phyloP scores from a whole-genome alignment of 1,284 basidiomycete genomes.

The Sanghuangporus sanghuang region DNA sequence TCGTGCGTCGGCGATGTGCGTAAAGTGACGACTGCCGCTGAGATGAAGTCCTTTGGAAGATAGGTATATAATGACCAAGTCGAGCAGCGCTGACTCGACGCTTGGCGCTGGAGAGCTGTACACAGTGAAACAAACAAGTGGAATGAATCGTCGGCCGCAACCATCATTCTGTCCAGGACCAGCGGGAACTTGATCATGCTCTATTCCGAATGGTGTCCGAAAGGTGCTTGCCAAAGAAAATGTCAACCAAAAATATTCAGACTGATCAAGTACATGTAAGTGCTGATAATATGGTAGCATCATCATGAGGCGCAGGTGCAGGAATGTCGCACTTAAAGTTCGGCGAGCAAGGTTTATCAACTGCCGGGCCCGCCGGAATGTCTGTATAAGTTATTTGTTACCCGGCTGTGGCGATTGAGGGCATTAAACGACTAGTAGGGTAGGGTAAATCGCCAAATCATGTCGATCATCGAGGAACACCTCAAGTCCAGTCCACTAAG shows the following conservation, averaged over 20 bases:
- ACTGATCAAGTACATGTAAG: not conserved
- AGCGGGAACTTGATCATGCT: not conserved
- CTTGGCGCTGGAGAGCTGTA: not conserved
- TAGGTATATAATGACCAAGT: not conserved
- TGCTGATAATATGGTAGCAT: not conserved
- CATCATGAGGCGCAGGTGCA: not conserved
- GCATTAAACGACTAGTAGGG: not conserved
- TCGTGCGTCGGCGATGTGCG: not conserved
- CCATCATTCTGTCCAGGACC: not conserved
- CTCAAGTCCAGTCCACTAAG: no score
- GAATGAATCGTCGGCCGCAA: not conserved
- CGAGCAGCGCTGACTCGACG: not conserved
- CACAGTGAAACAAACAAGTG: not conserved
- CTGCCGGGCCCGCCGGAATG: constrained; percentile 4
- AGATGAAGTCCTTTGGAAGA: not conserved
- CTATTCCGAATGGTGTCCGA: not conserved
- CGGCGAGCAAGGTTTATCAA: not conserved
- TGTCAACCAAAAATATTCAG: not conserved
- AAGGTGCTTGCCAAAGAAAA: not conserved
- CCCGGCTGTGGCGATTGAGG: no score
- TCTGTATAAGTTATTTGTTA: not conserved
- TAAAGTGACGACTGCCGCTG: not conserved
- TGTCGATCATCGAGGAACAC: not conserved
- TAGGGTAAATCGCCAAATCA: no score
- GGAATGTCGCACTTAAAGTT: not conserved